Percentiles rank a stretch among this genome's conserved stretches.
These are phyloP conservation scores for Chrysanthemum lavandulifolium DNA, from an alignment of 129 eudicot species.

Conservation along the genomic window DNA sequence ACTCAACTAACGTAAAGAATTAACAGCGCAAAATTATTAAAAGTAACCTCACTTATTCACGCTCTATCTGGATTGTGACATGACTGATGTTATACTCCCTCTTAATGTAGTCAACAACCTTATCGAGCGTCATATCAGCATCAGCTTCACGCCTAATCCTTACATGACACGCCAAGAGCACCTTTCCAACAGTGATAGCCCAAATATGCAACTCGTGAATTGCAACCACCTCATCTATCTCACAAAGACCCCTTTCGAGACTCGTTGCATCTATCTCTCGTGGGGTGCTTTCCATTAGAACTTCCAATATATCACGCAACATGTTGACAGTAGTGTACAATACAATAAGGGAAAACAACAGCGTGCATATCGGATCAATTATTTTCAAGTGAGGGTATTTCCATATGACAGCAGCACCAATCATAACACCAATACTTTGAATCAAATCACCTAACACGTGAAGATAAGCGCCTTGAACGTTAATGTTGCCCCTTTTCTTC, in stretches of 20 bases:
- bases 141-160: conserved; percentile 56
- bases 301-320: conserved; percentile 57
- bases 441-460: conserved; percentile 64
- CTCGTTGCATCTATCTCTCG: conserved; percentile 67
- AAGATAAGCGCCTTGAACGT: conserved; percentile 65
- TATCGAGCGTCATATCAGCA: conserved; percentile 62
- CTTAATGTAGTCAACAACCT: conserved; percentile 54
- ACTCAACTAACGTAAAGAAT: neutral
- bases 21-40: neutral
- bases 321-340: conserved; percentile 58
- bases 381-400: conserved; percentile 53
- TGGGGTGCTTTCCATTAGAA: conserved; percentile 70
- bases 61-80: conserved; percentile 65
- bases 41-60: conserved; percentile 26
- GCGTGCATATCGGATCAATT: conserved; percentile 61
- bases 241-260: conserved; percentile 50
- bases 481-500: conserved; percentile 44
- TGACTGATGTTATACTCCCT: conserved; percentile 67
- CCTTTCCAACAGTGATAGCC: conserved; percentile 68
- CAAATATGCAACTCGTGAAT: conserved; percentile 66
- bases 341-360: conserved; percentile 54
- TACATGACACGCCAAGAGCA: conserved; percentile 58
- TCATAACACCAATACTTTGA: conserved; percentile 65
- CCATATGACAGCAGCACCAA: conserved; percentile 70
- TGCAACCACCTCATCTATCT: conserved; percentile 61